Percentiles rank a stretch among this genome's conserved stretches.
These are phyloP conservation scores for Cutaneotrichosporon mucoides DNA, from an alignment of 1,284 basidiomycete species.

Conservation along the genomic window DNA sequence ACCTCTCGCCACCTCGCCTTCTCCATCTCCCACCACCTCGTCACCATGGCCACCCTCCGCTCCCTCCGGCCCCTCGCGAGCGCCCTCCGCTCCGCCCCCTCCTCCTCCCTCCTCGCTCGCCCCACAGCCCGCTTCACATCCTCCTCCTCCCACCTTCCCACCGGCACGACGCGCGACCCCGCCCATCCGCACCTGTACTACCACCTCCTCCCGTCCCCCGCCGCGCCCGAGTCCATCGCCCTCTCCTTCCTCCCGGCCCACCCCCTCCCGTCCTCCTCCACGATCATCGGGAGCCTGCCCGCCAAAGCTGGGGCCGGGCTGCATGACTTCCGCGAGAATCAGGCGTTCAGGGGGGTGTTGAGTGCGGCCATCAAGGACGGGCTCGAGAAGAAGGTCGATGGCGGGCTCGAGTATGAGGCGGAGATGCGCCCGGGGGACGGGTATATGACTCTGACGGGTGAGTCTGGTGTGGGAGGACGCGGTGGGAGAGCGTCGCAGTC, in stretches of 20 bases:
- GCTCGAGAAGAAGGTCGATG: slow-evolving; percentile 19
- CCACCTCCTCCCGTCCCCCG: slow-evolving; percentile 19
- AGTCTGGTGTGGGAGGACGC: slow-evolving; percentile 7
- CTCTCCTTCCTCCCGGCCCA: slow-evolving; percentile 37
- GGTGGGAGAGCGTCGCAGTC: too few relatives aligned
- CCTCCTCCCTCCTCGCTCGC: background rate
- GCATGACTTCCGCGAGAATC: slow-evolving; percentile 38
- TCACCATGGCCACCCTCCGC: background rate
- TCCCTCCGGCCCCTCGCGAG: background rate
- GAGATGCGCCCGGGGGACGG: slow-evolving; percentile 42
- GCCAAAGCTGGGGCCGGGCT: slow-evolving; percentile 26
- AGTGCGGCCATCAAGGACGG: slow-evolving; percentile 28
- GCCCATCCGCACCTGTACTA: slow-evolving; percentile 42
- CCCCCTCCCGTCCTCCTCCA: slow-evolving; percentile 17
- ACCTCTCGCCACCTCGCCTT: background rate
- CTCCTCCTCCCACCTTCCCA: background rate
- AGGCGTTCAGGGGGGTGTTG: slow-evolving; percentile 30
- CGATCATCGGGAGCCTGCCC: slow-evolving; percentile 39
- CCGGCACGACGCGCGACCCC: slow-evolving; percentile 24
- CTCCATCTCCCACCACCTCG: too few relatives aligned
- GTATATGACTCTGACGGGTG: slow-evolving; percentile 47
- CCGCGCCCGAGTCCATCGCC: slow-evolving; percentile 4
- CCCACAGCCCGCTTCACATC: background rate
- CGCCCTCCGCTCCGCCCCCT: background rate
- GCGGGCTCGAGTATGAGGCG: slow-evolving; percentile 40